Evolutionary conservation across 2,329 filamentous ascomycete species (phyloP), one percentile per base, ranked within the genome.

Genomic region (Verticillium tricorpus): DNA sequence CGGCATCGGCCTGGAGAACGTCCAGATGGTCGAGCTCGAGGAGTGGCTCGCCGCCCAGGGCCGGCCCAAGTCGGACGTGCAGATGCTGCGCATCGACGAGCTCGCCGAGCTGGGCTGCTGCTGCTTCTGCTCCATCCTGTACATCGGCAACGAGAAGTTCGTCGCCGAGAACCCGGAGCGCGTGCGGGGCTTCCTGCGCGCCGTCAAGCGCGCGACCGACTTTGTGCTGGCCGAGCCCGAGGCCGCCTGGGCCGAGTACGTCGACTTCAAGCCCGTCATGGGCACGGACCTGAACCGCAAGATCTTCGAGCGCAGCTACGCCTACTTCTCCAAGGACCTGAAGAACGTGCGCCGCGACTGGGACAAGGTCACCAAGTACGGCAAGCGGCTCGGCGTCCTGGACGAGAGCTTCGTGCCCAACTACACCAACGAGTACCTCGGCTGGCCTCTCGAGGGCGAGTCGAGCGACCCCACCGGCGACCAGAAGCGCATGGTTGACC

Each of bases 41-140:
- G 89, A 91, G 71, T 92, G 89, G 89, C 86, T 92, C 22, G 81
- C 80, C 0, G 65, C 71, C 0, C 87, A 90, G 71, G 82, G 81
- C 67, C 87, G 88, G 1, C 82, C 85, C 63, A 84, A 83, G 71
- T 77, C 79, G 15, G 89, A 92, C 65, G 90, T 92, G 8, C 87
- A 91, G 76, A 92, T 93, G 89, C 84, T 93, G 19, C 87, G 90
- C 69, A 93, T 93, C 70, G 90, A 93, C 72, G 85, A 92, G 77
- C 87, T 93, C 32, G 90, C 90, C 37, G 88, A 92, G 73, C 80
- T 92, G 3, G 90, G 90, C 58, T 93, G 90, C 79, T 93, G 90
- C 84, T 93, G 90, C 81, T 93, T 93, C 84, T 93, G 90, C 76
- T 87, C 86, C 32, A 90, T 93, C 73, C 80, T 93, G 50, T 92